These are phyloP conservation scores for Alternaria sp. DNA, from an alignment of 2,329 filamentous ascomycete species.

Conservation along the genomic window DNA sequence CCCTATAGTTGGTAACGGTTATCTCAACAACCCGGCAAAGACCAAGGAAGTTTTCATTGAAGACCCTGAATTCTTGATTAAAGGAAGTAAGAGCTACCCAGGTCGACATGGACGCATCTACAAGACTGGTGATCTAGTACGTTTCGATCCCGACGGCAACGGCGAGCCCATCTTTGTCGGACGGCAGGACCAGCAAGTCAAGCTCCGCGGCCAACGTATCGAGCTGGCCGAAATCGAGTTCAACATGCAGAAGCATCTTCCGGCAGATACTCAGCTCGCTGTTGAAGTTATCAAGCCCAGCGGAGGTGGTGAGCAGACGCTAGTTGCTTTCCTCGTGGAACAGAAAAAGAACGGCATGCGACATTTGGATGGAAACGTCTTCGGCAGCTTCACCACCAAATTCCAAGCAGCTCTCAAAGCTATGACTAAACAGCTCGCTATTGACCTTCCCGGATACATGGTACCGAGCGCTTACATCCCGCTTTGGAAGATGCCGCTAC, in stretches of 20 bases:
- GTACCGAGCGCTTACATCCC: slow-evolving; percentile 48
- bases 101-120: slow-evolving; percentile 57
- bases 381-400: slow-evolving; percentile 42
- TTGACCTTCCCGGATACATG: slow-evolving; percentile 47
- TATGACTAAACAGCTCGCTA: slow-evolving; percentile 41
- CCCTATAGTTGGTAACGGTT: slow-evolving; percentile 56
- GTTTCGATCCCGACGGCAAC: slow-evolving; percentile 60
- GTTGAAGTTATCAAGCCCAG: slow-evolving; percentile 59
- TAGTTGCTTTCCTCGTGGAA: slow-evolving; percentile 47
- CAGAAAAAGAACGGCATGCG: slow-evolving; percentile 39
- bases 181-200: slow-evolving; percentile 50
- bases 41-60: slow-evolving; percentile 54
- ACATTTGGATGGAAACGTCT: slow-evolving; percentile 43
- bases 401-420: slow-evolving; percentile 38
- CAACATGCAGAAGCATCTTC: slow-evolving; percentile 52
- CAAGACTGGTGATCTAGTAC: slow-evolving; percentile 46
- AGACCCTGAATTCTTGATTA: slow-evolving; percentile 66
- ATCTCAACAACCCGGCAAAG: slow-evolving; percentile 48
- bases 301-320: slow-evolving; percentile 40
- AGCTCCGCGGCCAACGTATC: slow-evolving; percentile 53
- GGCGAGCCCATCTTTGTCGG: slow-evolving; percentile 49
- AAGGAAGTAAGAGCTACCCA: slow-evolving; percentile 66
- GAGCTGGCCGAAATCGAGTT: slow-evolving; percentile 51
- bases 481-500: slow-evolving; percentile 47
- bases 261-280: slow-evolving; percentile 52